phyloP scores from a whole-genome alignment of 768 basidiomycete genomes.

The Gymnopilus junonius region DNA sequence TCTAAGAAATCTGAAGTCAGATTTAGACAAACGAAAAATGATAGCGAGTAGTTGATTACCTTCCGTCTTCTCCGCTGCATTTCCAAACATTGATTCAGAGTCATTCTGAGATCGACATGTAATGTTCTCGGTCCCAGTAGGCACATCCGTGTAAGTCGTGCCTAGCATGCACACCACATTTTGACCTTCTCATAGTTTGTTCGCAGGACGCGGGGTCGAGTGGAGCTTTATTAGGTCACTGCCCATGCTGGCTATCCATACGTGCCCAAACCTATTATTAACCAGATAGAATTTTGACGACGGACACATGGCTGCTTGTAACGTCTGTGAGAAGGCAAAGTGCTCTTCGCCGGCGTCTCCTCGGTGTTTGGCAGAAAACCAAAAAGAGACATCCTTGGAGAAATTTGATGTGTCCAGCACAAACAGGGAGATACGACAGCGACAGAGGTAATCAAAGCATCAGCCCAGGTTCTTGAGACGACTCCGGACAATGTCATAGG shows the following conservation, averaged over 20 bases:
- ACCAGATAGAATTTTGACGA: not conserved
- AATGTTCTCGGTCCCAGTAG: not conserved
- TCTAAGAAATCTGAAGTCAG: not conserved
- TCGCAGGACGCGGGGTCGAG: slow-evolving; percentile 11
- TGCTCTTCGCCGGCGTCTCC: slow-evolving; percentile 11
- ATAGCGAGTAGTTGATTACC: not conserved
- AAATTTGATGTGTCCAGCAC: not conserved
- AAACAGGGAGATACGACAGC: not conserved
- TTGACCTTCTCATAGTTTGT: not conserved
- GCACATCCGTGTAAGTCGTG: slow-evolving; percentile 1
- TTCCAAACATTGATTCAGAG: not conserved
- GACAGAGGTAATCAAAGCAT: not conserved
- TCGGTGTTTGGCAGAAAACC: slow-evolving; percentile 6
- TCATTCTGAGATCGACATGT: not conserved
- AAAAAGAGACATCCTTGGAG: not conserved
- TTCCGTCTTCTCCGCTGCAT: not conserved
- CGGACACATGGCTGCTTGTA: not conserved
- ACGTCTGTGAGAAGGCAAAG: not conserved
- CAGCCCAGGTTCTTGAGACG: not conserved
- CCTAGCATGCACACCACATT: not conserved
- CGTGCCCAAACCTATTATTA: slow-evolving; percentile 2
- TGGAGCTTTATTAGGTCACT: slow-evolving; percentile 6
- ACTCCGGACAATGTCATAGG: not conserved
- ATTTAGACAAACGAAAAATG: not conserved
- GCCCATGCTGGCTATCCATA: not conserved